These are phyloP conservation scores for Rehmannia glutinosa DNA, from an alignment of 257 asterid genomes.

Conservation along the genomic window DNA sequence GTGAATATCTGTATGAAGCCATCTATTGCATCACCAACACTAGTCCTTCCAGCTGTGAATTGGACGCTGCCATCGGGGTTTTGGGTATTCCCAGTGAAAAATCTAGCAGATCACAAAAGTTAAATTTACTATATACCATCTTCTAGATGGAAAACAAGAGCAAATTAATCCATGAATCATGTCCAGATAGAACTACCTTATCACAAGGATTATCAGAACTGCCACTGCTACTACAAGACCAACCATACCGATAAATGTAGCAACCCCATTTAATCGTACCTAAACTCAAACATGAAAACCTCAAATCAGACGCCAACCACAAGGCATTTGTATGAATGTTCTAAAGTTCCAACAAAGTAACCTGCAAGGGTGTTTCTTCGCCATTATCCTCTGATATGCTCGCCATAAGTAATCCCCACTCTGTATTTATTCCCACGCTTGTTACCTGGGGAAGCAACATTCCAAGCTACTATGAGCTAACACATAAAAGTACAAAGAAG, in stretches of 20 bases:
- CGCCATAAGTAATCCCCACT: slow-evolving; percentile 98
- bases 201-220: slow-evolving; percentile 70
- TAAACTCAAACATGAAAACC: slow-evolving; percentile 28
- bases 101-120: slow-evolving; percentile 39
- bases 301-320: slow-evolving; percentile 13
- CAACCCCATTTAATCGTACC: slow-evolving; percentile 94
- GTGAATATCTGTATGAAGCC: slow-evolving; percentile 82
- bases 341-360: slow-evolving; percentile 19
- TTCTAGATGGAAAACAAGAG: slow-evolving; percentile 11
- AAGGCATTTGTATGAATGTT: background rate
- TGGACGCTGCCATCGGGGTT: slow-evolving; percentile 52
- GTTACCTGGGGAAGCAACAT: slow-evolving; percentile 55
- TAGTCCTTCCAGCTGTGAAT: slow-evolving; percentile 64
- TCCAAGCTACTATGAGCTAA: slow-evolving; percentile 1
- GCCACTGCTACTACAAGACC: slow-evolving; percentile 77
- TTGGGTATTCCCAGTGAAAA: slow-evolving; percentile 73
- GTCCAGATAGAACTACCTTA: slow-evolving; percentile 42
- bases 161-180: background rate
- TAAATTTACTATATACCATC: background rate
- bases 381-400: slow-evolving; percentile 98
- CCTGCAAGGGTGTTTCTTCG: slow-evolving; percentile 99
- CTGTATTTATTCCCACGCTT: slow-evolving; percentile 88
- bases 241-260: slow-evolving; percentile 85
- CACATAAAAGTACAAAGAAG: slow-evolving; percentile 5
- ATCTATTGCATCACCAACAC: slow-evolving; percentile 60